A percentile compares a stretch with the other conserved stretches of the same genome.
These are phyloP conservation scores for Arachis hypogaea DNA, from an alignment of 306 rosid genomes.

Conservation along the genomic window DNA sequence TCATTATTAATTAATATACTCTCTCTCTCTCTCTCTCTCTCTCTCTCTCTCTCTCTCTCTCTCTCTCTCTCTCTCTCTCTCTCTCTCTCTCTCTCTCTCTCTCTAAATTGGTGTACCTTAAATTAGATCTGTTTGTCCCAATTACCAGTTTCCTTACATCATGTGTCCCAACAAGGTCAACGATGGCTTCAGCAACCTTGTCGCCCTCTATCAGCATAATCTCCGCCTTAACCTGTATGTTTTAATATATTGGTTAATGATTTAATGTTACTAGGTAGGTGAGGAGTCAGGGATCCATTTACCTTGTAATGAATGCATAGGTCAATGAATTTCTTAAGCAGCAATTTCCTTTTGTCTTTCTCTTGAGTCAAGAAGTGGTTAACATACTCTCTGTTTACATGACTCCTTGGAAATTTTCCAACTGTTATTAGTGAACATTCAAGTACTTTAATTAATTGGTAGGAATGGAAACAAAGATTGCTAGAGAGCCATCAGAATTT, in stretches of 20 bases:
- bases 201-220: conserved; percentile 38
- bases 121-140: conserved; percentile 34
- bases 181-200: conserved; percentile 41
- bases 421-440: conserved; percentile 34
- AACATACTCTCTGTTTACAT: conserved; percentile 31
- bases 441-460: too few relatives aligned
- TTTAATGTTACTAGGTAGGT: background rate
- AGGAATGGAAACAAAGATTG: too few relatives aligned
- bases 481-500: too few relatives aligned
- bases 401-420: conserved; percentile 50
- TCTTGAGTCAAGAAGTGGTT: conserved; percentile 32
- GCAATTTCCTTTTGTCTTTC: conserved; percentile 42
- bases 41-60: too few relatives aligned
- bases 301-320: conserved; percentile 50
- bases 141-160: conserved; percentile 46
- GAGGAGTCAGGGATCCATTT: background rate
- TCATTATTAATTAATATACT: too few relatives aligned
- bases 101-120: conserved; percentile 32
- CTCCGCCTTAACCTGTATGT: conserved; percentile 48
- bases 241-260: background rate
- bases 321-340: conserved; percentile 47
- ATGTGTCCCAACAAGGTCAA: conserved; percentile 26
- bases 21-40: too few relatives aligned
- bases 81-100: too few relatives aligned
- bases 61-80: too few relatives aligned